Percentiles rank a stretch among this genome's conserved stretches.
These are phyloP conservation scores for Alisma plantagoaquatica DNA, from an alignment of 106 monocot species.

Conservation along the genomic window DNA sequence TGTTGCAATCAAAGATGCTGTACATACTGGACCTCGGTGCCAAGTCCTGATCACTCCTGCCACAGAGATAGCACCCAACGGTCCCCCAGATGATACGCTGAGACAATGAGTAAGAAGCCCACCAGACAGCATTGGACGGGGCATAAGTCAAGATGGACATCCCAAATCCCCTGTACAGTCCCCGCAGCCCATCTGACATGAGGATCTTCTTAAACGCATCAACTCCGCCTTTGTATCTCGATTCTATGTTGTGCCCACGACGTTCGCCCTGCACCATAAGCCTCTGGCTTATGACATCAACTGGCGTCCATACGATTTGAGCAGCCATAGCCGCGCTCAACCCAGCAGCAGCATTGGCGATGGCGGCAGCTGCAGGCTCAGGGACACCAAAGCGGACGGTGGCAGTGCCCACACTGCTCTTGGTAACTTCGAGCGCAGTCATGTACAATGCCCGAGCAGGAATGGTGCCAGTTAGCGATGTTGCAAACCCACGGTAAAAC, in stretches of 20 bases:
- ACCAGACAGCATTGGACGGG: slow-evolving; percentile 78
- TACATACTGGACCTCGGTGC: background rate
- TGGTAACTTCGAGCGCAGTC: no score
- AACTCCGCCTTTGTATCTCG: slow-evolving; percentile 37
- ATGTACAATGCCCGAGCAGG: no score
- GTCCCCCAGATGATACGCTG: slow-evolving; percentile 49
- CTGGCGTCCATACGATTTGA: no score
- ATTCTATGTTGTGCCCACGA: slow-evolving; percentile 56
- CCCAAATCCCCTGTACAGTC: no score
- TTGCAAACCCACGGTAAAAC: no score
- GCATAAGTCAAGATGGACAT: slow-evolving; percentile 74
- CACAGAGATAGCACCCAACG: slow-evolving; percentile 15
- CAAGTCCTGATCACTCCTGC: background rate
- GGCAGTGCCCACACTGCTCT: no score
- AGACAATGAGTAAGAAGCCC: slow-evolving; percentile 57
- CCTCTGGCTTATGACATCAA: no score
- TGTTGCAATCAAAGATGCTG: background rate
- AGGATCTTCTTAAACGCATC: slow-evolving; percentile 58
- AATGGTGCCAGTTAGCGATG: no score
- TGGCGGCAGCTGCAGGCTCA: no score
- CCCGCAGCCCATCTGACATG: slow-evolving; percentile 40
- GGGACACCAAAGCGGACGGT: no score
- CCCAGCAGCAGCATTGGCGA: no score
- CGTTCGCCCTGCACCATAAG: slow-evolving; percentile 42
- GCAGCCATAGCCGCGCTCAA: no score